Base-by-base conservation (phyloP, 345 rosid genomes). In the Laguncularia racemosa region DNA sequence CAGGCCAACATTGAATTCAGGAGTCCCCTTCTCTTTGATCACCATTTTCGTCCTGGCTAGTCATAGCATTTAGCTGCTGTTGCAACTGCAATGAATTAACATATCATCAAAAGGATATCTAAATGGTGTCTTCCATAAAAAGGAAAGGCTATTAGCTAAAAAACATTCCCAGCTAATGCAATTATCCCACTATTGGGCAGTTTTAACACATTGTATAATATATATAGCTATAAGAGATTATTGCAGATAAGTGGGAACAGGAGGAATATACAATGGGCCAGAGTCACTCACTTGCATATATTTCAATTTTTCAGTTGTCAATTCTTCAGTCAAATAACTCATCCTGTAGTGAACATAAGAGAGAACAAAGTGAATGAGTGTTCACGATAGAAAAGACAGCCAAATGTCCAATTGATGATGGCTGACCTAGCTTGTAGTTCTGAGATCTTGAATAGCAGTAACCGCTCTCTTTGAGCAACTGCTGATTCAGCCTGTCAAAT, bases 351-450 rank as follows among this genome's bases (percentile, higher is more conserved):
- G 52, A 50, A 46, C 20, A 51, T 28, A 18, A 18, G 26, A 33
- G 49, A 23, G 18, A 57, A 44, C 56, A 45, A 66, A 56, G 62
- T 53, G 18, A 4, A 45, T 59, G 20, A 20, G 46, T 28, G 18
- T 10, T 40, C 44, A 26, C 14, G 9, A 60, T 20, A 47, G 19
- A 16, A 53, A 33, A 56, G 15, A 16, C 40, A 40, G 53, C 17
- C 4, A 56, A 26, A 59, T 18, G 28, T 46, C 33, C 17, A 40
- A 52, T 44, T 54, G 56, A 53, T 43, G 52, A 58, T 52, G 55
- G 66, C 86, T 62, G 57, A 89, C 96, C 89, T 88, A 18, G 90
- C 72, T 44, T 81, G 92, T 59, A 85, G 88, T 69, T 85, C 97
- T 7, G 86, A 61, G 56, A 95, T 83, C 78, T 76, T 77, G 66